A percentile compares a stretch with the other conserved stretches of the same genome.
These are phyloP conservation scores for Eutypa lata DNA, from an alignment of 2,329 filamentous ascomycete genomes.

Conservation along the genomic window DNA sequence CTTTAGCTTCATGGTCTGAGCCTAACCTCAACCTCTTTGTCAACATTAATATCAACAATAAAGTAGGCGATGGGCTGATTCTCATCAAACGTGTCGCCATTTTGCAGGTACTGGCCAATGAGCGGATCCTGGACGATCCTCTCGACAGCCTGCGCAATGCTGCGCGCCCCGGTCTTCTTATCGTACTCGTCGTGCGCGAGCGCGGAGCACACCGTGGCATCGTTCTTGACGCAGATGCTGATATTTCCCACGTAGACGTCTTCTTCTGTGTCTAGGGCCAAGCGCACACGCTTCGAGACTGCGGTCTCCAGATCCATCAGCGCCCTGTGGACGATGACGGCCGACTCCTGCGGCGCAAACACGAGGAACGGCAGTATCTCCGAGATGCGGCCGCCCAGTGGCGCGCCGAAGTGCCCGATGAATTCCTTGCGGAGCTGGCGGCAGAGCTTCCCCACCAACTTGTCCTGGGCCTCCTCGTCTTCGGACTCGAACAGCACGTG, in stretches of 20 bases:
- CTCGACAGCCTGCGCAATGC: constrained; percentile 9
- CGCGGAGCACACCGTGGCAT: constrained; percentile 9
- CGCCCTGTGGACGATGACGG: constrained; percentile 6
- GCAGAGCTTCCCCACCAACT: constrained; percentile 7
- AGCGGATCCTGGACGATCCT: constrained; percentile 6
- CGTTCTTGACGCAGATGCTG: constrained; percentile 8
- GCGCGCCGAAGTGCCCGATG: constrained; percentile 9
- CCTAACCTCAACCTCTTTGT: constrained; percentile 11
- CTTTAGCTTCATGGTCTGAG: neutral
- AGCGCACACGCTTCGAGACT: constrained; percentile 1
- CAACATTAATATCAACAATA: constrained; percentile 6
- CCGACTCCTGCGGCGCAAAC: constrained; percentile 10
- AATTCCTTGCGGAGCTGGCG: constrained; percentile 10
- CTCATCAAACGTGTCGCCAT: constrained; percentile 10
- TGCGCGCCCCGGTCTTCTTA: constrained; percentile 13
- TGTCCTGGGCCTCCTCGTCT: constrained; percentile 9
- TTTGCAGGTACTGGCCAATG: constrained; percentile 7
- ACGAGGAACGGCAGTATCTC: constrained; percentile 15
- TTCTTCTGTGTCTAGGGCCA: constrained; percentile 6
- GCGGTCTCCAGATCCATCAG: constrained; percentile 4
- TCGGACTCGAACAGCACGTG: constrained; percentile 5
- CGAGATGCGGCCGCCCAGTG: constrained; percentile 12
- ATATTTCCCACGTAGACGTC: constrained; percentile 14
- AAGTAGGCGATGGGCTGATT: constrained; percentile 6
- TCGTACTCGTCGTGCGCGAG: constrained; percentile 11